Percentiles rank a stretch among this genome's conserved stretches.
These are phyloP conservation scores for Eurotiales sp. DNA, from an alignment of 2,329 filamentous ascomycete genomes.

Conservation along the genomic window DNA sequence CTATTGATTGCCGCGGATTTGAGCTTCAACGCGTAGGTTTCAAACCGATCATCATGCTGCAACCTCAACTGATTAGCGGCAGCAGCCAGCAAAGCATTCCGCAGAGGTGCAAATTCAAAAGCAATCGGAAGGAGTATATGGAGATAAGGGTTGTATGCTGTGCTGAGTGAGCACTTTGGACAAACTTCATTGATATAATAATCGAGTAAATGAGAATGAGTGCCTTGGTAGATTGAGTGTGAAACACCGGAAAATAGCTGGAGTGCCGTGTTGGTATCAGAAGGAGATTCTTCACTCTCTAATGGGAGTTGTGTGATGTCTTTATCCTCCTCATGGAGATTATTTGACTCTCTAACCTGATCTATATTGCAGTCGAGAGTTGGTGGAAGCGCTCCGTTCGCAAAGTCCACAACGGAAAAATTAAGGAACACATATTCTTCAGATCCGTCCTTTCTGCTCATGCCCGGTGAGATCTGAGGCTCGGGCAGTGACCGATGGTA, in stretches of 20 bases:
- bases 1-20: not conserved
- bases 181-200: not conserved
- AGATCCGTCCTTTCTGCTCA: not conserved
- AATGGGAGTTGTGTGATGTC: not conserved
- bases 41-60: not conserved
- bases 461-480: not conserved
- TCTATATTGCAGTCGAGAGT: not conserved
- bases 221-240: not conserved
- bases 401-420: not conserved
- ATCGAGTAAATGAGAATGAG: not conserved
- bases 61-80: not conserved
- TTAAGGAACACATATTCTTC: not conserved
- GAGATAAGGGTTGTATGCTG: not conserved
- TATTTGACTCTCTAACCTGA: not conserved
- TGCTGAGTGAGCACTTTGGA: not conserved
- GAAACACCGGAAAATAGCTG: not conserved
- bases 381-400: not conserved
- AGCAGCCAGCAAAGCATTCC: not conserved
- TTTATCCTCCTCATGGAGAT: not conserved
- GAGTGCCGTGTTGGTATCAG: not conserved
- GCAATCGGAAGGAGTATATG: not conserved
- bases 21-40: not conserved
- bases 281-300: not conserved
- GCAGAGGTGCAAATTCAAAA: not conserved
- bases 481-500: not conserved